Evolutionary conservation across 2,329 filamentous ascomycete genomes (phyloP).

Genomic region (Verticillium dahliae): DNA sequence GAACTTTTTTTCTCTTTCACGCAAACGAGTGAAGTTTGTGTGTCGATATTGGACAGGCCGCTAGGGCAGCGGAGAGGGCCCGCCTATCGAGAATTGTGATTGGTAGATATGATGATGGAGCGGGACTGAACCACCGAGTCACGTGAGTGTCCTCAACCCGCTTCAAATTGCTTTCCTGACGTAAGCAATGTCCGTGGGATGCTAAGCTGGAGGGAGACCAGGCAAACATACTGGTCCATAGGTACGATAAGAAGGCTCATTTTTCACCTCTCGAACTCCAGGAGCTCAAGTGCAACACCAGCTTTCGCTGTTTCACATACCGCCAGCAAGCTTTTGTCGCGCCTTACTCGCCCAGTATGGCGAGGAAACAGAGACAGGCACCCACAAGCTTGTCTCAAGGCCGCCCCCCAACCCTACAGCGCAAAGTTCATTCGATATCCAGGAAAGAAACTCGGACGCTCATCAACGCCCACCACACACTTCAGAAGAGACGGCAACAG

Average conservation of each 20-base stretch:
- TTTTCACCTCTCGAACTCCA: too few relatives aligned
- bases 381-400: conserved; percentile 33
- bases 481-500: conserved; percentile 56
- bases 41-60: neutral
- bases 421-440: conserved; percentile 50
- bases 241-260: too few relatives aligned
- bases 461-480: conserved; percentile 59
- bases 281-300: too few relatives aligned
- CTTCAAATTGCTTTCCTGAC: too few relatives aligned
- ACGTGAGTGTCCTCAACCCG: neutral
- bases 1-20: neutral
- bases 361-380: conserved; percentile 4
- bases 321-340: neutral
- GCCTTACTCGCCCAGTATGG: conserved; percentile 1
- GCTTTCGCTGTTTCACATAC: neutral
- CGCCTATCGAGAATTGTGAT: neutral
- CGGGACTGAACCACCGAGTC: neutral
- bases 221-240: too few relatives aligned
- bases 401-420: conserved; percentile 46
- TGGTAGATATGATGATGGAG: neutral
- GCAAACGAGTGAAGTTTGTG: neutral
- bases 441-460: conserved; percentile 57
- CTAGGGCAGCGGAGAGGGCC: neutral
- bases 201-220: too few relatives aligned
- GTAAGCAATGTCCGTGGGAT: too few relatives aligned